Evolutionary conservation across 208 protist genomes (phyloP), one percentile per base, ranked within the genome.

Genomic region (Trypanosoma cruzi): DNA sequence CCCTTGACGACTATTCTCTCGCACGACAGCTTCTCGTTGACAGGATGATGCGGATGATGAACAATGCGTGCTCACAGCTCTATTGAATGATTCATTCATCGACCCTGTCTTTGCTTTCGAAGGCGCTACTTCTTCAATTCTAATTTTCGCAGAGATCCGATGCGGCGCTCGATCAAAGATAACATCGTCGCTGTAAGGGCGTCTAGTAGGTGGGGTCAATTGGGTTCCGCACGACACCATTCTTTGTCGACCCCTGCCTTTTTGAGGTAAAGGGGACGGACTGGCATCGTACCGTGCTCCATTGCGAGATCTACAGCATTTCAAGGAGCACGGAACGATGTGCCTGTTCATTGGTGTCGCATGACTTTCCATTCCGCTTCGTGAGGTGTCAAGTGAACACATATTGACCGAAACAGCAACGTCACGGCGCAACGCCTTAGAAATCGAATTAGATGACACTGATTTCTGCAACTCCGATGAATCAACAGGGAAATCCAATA

Each of bases 111-210:
- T 37, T 36, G 48, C 22, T 52, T 26, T n/a, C 14, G 31, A 11
- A 26, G 10, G 18, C 0, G 14, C 28, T 61, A 4, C 13, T 48
- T 48, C 22, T 26, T 56, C 55, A 1, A 7, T 24, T n/a, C 16
- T 32, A 59, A 16, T 20, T 34, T 16, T 59, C 37, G 44, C n/a
- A 29, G 7, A 31, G 37, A 0, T 8, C 29, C 46, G 1, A 20
- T 29, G 50, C 31, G 70, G 46, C 1, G 42, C 40, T 11, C 32
- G 16, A 8, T 67, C 57, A 71, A 70, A 77, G 20, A 77, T 71
- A 58, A 77, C 48, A n/a, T 67, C 50, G 55, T 77, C 71, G 29
- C 29, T 24, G 59, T 77, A 77, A 18, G 64, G 71, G 36, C 71
- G 49, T 68, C 37, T 31, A 0, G 63, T 46, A 58, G 62, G 26